Conservation (phyloP, 2,329 filamentous ascomycete genomes). For the Lecanicillium sp. region DNA sequence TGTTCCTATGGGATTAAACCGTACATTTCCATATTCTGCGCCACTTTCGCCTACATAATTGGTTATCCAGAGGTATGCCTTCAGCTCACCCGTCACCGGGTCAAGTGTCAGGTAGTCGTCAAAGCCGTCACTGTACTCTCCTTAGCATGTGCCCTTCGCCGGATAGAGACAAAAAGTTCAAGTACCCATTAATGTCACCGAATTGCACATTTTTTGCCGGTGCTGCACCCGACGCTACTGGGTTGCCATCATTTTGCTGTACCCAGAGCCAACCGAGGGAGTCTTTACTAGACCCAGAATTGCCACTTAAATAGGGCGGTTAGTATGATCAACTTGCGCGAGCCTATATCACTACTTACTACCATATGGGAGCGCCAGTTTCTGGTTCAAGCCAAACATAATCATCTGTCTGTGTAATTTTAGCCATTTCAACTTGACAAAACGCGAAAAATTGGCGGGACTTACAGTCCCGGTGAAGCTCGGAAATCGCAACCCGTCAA, state of each 20-base stretch:
- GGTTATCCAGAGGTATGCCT: too few relatives aligned
- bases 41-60: too few relatives aligned
- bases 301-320: not conserved
- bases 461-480: slow-evolving; percentile 8
- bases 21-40: not conserved
- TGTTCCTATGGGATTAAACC: slow-evolving; percentile 6
- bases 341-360: slow-evolving; percentile 1
- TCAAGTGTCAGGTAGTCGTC: too few relatives aligned
- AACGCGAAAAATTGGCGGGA: too few relatives aligned
- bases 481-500: slow-evolving; percentile 10
- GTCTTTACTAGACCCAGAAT: not conserved
- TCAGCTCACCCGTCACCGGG: too few relatives aligned
- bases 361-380: slow-evolving; percentile 5
- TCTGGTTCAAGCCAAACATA: slow-evolving; percentile 12
- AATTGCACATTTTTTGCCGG: too few relatives aligned
- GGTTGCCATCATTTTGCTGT: too few relatives aligned
- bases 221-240: too few relatives aligned
- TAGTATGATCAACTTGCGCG: not conserved
- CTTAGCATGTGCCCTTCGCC: too few relatives aligned
- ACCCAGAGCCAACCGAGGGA: not conserved
- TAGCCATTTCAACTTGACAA: not conserved
- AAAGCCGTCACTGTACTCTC: too few relatives aligned
- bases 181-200: too few relatives aligned
- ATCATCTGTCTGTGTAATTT: slow-evolving; percentile 8
- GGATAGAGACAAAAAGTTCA: too few relatives aligned